Evolutionary conservation across 768 basidiomycete genomes (phyloP), one percentile per base, ranked within the genome.

Genomic region (Fibroporia radiculosa): DNA sequence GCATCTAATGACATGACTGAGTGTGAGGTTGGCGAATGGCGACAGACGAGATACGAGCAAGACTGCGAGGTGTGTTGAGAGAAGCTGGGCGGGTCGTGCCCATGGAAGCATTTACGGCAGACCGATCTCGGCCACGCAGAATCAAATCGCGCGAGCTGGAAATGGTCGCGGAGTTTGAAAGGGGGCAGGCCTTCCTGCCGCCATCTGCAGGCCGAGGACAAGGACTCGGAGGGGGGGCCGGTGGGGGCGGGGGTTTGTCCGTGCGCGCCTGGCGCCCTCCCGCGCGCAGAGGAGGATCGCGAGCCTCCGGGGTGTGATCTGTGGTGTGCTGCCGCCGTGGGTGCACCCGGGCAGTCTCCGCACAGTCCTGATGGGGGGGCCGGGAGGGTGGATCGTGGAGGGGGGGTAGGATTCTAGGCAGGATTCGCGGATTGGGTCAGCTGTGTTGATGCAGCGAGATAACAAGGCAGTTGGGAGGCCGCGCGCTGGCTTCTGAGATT

Each of bases 401-500:
- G 44, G 19, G n/a, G 37, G 2, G 40, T n/a, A n/a, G n/a, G 20
- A 33, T 47, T 47, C 46, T 18, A 27, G 26, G 38, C n/a, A 13
- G 44, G 48, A 50, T 50, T 44, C 44, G 31, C 41, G 32, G 24
- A 53, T 47, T 19, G 25, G 27, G 47, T 46, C 48, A 46, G 47
- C 16, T 47, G 50, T 44, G 50, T 44, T 52, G 55, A 53, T 53
- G 44, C 27, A 24, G 28, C 22, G 28, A 32, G 47, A 44, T 40
- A 48, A 50, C 48, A 48, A 49, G 51, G 48, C 50, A 48, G 51
- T 41, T 44, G 43, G 48, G n/a, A 43, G 42, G 34, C 33, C 42
- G 44, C 45, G 47, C 31, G 46, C 20, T 40, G 43, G 20, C 36
- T 46, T 46, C 45, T 46, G 23, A 38, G 40, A 47, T 48, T 56